A percentile compares a stretch with the other conserved stretches of the same genome.
Conservation (phyloP, 768 basidiomycete genomes). For the Hygrophorus russula region DNA sequence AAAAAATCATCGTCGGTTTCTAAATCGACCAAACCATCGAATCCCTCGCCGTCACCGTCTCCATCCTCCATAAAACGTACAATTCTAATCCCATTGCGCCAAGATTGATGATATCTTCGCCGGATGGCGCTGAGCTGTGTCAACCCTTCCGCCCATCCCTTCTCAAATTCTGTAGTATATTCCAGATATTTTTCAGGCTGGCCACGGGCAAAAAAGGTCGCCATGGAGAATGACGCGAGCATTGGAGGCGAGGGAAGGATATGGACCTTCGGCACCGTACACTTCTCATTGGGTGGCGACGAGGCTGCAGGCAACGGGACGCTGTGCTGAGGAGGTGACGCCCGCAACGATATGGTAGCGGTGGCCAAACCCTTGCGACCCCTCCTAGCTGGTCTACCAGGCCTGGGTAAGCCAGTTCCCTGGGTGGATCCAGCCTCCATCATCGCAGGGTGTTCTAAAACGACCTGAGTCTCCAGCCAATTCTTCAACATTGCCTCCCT, state of each 20-base stretch:
- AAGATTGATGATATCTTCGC: conserved; percentile 32
- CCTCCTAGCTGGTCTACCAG: conserved; percentile 16
- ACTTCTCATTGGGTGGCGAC: no score
- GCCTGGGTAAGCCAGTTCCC: neutral
- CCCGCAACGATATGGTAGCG: conserved; percentile 52
- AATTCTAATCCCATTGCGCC: conserved; percentile 31
- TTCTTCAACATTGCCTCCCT: conserved; percentile 50
- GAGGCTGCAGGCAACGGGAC: neutral
- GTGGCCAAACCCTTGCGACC: conserved; percentile 57
- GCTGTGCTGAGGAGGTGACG: conserved; percentile 10
- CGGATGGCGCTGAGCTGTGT: conserved; percentile 38
- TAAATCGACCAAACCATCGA: neutral
- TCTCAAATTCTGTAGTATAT: conserved; percentile 43
- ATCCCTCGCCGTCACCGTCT: conserved; percentile 4
- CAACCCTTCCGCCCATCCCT: conserved; percentile 55
- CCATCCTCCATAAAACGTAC: conserved; percentile 24
- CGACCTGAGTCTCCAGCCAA: conserved; percentile 31
- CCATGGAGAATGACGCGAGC: no score
- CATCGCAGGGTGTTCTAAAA: conserved; percentile 4
- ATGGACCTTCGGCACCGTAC: no score
- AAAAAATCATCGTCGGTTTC: conserved; percentile 18
- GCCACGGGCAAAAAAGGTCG: conserved; percentile 5
- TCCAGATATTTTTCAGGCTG: conserved; percentile 40
- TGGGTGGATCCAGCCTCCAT: conserved; percentile 1
- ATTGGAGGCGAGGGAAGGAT: no score